phyloP scores from a whole-genome alignment of 192 early-diverging fungal genomes.

The Coemansia sp. region DNA sequence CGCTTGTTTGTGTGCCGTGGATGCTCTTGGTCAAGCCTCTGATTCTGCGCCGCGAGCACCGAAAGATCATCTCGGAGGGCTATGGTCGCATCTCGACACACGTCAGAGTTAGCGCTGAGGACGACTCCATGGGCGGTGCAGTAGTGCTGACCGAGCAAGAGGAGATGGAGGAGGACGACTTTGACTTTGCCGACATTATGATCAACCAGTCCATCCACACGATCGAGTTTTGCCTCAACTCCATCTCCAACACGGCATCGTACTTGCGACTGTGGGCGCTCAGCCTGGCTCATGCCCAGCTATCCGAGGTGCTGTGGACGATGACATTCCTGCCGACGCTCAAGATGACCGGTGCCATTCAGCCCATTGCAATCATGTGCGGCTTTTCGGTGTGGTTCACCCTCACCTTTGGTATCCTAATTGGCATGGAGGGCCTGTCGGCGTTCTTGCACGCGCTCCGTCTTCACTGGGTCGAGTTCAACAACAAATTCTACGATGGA shows the following conservation, averaged over 20 bases:
- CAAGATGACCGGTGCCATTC: constrained; percentile 57
- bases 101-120: constrained; percentile 56
- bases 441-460: constrained; percentile 90
- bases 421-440: constrained; percentile 87
- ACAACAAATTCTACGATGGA: constrained; percentile 96
- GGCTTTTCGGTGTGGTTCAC: constrained; percentile 90
- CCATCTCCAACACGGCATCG: constrained; percentile 98
- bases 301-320: constrained; percentile 95
- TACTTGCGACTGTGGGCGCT: constrained; percentile 99
- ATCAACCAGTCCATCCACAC: constrained; percentile 98
- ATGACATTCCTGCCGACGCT: constrained; percentile 71
- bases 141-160: constrained; percentile 66
- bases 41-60: constrained; percentile 81
- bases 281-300: constrained; percentile 95
- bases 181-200: constrained; percentile 96
- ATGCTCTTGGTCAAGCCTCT: constrained; percentile 95
- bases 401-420: constrained; percentile 76
- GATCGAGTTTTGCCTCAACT: constrained; percentile 95
- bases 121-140: constrained; percentile 44
- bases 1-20: constrained; percentile 93
- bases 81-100: constrained; percentile 68
- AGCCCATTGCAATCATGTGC: constrained; percentile 72
- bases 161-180: constrained; percentile 69
- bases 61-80: constrained; percentile 70
- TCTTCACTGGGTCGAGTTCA: constrained; percentile 98